Evolutionary conservation across 2,329 filamentous ascomycete species (phyloP), one percentile per base, ranked within the genome.

Genomic region (Didymella keratinophila): DNA sequence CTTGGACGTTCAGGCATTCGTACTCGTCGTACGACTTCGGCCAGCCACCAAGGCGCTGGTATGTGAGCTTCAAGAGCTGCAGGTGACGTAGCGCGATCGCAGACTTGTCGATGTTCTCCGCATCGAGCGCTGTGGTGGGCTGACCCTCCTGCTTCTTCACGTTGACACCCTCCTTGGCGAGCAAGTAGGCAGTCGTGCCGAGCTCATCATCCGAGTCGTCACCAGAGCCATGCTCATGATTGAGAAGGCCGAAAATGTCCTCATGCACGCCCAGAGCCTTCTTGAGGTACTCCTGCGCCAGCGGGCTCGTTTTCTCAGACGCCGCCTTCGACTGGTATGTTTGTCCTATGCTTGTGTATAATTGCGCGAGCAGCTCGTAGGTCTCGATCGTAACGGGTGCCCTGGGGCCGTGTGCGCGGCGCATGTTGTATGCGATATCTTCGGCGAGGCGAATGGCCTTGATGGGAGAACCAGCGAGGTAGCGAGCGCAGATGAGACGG

Each of bases 361-460:
- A 76, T 34, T 80, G 74, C 0, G 81, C 81, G 5, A 85, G 78
- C 11, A 84, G 72, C 62, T 80, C 79, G 60, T 78, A 82, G 63
- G 82, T 80, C 52, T 83, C 79, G 51, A 84, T 68, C 0, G 82
- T 83, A 27, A 80, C 74, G 0, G 76, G 76, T 43, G 83, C 78
- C 9, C 78, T 77, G 28, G 78, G 78, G 4, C 83, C 83, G 70
- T 82, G 82, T 6, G 82, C 82, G 21, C 83, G 81, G 11, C 81
- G 80, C 61, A 84, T 76, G 66, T 85, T 85, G 76, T 85, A 85
- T 37, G 80, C 81, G 56, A 85, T 84, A 66, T 83, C 81, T 65
- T 83, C 83, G 69, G 79, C 81, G 2, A 85, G 79, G 11, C 68
- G 66, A 48, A 75, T 72, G 6, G 72, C 71, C 21, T 73, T 73